Conservation (phyloP, 2,329 filamentous ascomycete species). For the Trichophyton simii region DNA sequence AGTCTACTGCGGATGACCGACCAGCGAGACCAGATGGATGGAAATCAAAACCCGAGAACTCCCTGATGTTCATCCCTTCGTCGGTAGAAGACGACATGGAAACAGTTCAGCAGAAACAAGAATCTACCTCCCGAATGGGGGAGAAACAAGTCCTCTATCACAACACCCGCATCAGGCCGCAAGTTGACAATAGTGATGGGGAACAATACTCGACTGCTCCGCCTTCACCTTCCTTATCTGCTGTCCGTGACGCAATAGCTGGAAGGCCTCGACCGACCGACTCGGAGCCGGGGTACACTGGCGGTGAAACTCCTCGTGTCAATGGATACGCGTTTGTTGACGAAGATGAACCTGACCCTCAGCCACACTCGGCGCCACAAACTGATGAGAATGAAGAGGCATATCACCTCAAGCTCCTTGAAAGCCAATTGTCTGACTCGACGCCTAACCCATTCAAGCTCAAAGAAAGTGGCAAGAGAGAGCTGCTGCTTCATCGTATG, state of each 20-base stretch:
- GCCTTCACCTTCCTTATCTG: slow-evolving; percentile 69
- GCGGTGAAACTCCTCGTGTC: slow-evolving; percentile 72
- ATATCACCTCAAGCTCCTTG: slow-evolving; percentile 20
- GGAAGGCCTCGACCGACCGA: slow-evolving; percentile 53
- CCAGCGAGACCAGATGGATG: slow-evolving; percentile 68
- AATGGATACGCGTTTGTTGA: slow-evolving; percentile 94
- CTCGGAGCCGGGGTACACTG: slow-evolving; percentile 48
- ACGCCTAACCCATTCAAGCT: slow-evolving; percentile 71
- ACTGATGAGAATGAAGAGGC: slow-evolving; percentile 40
- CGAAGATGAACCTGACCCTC: slow-evolving; percentile 45
- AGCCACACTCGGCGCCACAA: slow-evolving; percentile 25
- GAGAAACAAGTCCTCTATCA: slow-evolving; percentile 67
- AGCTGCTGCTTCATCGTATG: slow-evolving; percentile 73
- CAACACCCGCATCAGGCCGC: slow-evolving; percentile 63
- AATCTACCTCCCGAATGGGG: slow-evolving; percentile 57
- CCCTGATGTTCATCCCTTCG: slow-evolving; percentile 62
- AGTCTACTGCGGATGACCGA: slow-evolving; percentile 46
- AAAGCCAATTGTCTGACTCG: slow-evolving; percentile 24
- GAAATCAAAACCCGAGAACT: slow-evolving; percentile 62
- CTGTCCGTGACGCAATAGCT: slow-evolving; percentile 71
- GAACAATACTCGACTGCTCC: slow-evolving; percentile 39
- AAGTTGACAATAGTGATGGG: slow-evolving; percentile 9
- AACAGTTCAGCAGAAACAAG: slow-evolving; percentile 56
- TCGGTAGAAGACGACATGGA: slow-evolving; percentile 41
- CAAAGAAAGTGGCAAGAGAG: slow-evolving; percentile 59